Base-by-base conservation (phyloP, 352 stramenopile genomes). In the Pythium dissotocum region DNA sequence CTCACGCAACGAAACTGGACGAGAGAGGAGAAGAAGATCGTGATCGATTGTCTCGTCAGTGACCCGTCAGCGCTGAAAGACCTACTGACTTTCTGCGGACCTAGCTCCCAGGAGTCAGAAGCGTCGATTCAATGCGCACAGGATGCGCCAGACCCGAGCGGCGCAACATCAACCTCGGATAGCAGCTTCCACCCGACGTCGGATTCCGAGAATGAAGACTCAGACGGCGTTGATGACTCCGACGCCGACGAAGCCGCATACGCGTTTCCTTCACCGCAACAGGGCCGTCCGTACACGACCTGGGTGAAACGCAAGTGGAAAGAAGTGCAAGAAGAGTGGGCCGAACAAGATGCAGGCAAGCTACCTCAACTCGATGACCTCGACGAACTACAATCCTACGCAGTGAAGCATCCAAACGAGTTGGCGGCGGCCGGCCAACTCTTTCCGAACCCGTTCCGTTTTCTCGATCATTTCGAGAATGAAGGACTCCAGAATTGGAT, bases 401-500 rank as follows among this genome's bases (percentile, higher is more conserved):
- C 49, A 12, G 14, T 21, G 5, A 28, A 56, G 24, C 9, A 56
- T 35, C 49, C 49, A 30, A n/a, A 56, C 4, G 49, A 35, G 14
- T 10, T 56, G n/a, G n/a, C 21, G 3, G 49, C n/a, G 5, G 21
- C 26, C 24, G 49, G 21, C 4, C 49, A 35, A 35, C 49, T 35
- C 9, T 35, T 35, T 16, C 18, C 49, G 9, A 56, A 56, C 14
- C 21, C 49, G 26, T 56, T 56, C 24, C 26, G 21, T n/a, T 30
- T 56, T 6, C 21, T 56, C 5, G 49, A 56, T 56, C 49, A 56
- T 35, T 35, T 56, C 21, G 36, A 42, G 36, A 42, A 42, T 42
- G 36, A 42, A 12, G 36, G 36, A 6, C 36, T 42, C 36, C 36
- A 42, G 12, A 12, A 42, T 42, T 42, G 36, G 36, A 42, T 42